Base-by-base conservation (phyloP, 1,284 basidiomycete genomes). In the Volvariella surrecta region DNA sequence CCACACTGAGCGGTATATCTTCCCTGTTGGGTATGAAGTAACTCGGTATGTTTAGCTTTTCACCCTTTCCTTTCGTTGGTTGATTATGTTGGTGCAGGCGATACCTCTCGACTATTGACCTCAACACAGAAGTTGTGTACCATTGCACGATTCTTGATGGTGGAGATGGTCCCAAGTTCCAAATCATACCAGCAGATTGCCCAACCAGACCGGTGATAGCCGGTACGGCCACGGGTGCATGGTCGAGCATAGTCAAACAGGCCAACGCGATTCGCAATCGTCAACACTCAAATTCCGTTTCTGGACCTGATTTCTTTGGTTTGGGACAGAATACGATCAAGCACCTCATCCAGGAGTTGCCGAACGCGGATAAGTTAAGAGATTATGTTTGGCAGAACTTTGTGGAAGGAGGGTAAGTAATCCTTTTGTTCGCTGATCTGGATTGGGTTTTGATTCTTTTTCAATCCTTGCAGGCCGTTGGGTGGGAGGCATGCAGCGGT, bases 351-450 rank as follows among this genome's bases (percentile, higher is more conserved):
- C 86, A 89, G 59, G 79, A 87, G 58, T 66, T 89, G 20, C 76
- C 79, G 2, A 74, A 75, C 45, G 79, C 87, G 10, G 73, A 81
- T 57, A 66, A 73, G 42, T 58, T 88, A 46, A 70, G 74, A 52
- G 79, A 85, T 61, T 89, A 89, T 56, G 83, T 87, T 19, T 86
- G 84, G 83, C 84, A 89, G 56, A 74, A 79, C 47, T 89, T 86
- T 57, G 70, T 78, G 2, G 86, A 88, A 59, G 84, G 83, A 66
- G 84, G 83, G 79, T 83, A 60, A 71, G 82, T 74, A 4, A 28
- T 28, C 4, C 7, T 39, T 52, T 48, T 28, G 50, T 52, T 50
- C 48, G 30, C 39, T 47, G 28, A 48, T 45, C 48, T 18, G 20
- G 46, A 15, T 28, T 28, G 44, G 43, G 35, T 44, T 34, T 16